These are phyloP conservation scores for Claviceps citrina DNA, from an alignment of 2,329 filamentous ascomycete genomes.

Conservation along the genomic window DNA sequence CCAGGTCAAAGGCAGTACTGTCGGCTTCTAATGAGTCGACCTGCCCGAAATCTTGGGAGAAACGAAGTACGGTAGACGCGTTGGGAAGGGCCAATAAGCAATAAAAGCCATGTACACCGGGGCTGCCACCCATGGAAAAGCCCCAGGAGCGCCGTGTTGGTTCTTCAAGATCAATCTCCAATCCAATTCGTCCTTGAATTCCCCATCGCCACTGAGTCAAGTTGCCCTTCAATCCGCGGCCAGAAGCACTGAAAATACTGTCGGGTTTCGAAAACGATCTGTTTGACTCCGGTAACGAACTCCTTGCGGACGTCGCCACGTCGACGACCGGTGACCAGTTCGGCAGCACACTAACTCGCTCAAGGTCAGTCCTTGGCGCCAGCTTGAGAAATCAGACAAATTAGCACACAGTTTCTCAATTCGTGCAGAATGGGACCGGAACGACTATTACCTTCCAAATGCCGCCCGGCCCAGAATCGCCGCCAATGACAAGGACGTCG, in stretches of 20 bases:
- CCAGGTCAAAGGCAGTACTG: conserved; percentile 33
- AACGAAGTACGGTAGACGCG: conserved; percentile 30
- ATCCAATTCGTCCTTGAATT: conserved; percentile 49
- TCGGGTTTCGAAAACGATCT: conserved; percentile 24
- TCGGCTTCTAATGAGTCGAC: conserved; percentile 28
- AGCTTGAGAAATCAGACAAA: conserved; percentile 21
- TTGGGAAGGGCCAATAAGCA: conserved; percentile 35
- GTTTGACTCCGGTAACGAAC: conserved; percentile 3
- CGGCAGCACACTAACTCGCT: conserved; percentile 33
- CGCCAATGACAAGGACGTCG: conserved; percentile 68
- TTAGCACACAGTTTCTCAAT: neutral
- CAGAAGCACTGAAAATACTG: conserved; percentile 50
- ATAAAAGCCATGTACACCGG: conserved; percentile 12
- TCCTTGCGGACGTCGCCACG: conserved; percentile 22
- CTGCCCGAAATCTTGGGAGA: conserved; percentile 32
- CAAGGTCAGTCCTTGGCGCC: conserved; percentile 36
- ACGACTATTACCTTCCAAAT: conserved; percentile 63
- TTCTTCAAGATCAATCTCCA: conserved; percentile 36
- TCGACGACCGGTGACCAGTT: conserved; percentile 50
- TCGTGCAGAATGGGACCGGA: no score
- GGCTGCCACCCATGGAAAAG: conserved; percentile 19
- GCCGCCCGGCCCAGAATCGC: conserved; percentile 62
- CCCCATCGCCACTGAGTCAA: conserved; percentile 57
- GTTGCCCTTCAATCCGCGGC: conserved; percentile 44
- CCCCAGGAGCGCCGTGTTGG: conserved; percentile 39